phyloP scores from a whole-genome alignment of 208 protist genomes.

The Crithidia brevicula region DNA sequence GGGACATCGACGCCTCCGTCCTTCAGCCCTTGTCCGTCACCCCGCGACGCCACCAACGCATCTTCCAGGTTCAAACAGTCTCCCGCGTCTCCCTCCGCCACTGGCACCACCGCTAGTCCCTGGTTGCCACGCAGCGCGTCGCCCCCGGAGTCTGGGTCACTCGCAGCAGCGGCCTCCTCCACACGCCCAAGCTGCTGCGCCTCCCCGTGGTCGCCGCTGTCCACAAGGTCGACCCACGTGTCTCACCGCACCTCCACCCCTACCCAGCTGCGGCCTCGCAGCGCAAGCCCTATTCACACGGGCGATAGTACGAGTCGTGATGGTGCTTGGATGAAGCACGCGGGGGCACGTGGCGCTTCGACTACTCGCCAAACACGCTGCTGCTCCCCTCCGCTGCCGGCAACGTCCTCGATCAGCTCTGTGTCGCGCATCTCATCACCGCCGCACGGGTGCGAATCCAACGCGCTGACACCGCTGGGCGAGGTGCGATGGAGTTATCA shows the following conservation, averaged over 20 bases:
- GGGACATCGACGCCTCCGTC: not conserved
- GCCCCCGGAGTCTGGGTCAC: not conserved
- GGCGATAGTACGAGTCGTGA: not conserved
- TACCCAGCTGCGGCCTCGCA: not conserved
- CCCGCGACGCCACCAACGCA: not conserved
- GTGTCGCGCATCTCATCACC: not conserved
- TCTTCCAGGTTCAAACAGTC: not conserved
- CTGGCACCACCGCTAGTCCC: too few species aligned
- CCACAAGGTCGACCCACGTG: not conserved
- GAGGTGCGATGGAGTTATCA: not conserved
- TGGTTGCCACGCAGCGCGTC: not conserved
- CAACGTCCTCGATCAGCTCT: not conserved
- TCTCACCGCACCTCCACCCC: too few species aligned
- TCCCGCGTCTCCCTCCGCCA: too few species aligned
- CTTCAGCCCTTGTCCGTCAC: not conserved
- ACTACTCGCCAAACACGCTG: not conserved
- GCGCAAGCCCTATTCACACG: not conserved
- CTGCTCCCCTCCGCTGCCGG: slow-evolving; percentile 10
- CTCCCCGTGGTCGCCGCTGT: slow-evolving; percentile 9
- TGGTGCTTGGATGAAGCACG: not conserved
- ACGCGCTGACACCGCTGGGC: not conserved
- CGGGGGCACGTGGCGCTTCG: not conserved
- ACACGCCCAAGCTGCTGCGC: slow-evolving; percentile 5
- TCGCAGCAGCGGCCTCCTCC: not conserved
- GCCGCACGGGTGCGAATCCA: not conserved